Base-by-base conservation (phyloP, 2,329 filamentous ascomycete genomes). In the Cadophora luteo-olivacea region DNA sequence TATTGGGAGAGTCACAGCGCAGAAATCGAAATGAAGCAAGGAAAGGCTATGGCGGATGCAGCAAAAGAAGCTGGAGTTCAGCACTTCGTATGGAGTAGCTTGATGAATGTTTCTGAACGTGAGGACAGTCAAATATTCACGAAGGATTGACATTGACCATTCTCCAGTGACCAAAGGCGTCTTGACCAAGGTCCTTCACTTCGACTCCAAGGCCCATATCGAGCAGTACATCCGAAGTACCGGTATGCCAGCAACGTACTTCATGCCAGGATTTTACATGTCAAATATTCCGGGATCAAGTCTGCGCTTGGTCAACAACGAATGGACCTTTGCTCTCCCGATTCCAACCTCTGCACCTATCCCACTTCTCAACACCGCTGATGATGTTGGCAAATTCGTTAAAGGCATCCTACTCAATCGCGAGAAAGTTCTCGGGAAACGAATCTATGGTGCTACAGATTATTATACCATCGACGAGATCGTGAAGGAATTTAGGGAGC, bases 201-300 rank as follows among this genome's bases (percentile, higher is more conserved):
- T 76, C 64, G 63, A 69, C 33, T 81, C 79, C 60, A 83, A 83
- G 72, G 72, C 77, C 0, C 68, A 72, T 0, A 76, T 82, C 16
- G 82, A 83, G 54, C 75, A 78, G 14, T 79, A 79, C 11, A 77
- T 79, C 48, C 69, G 77, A 36, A 64, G 70, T 12, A 73, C 75
- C n/a, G 81, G 79, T 0, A 76, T 87, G 4, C 81, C 82, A 12
- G 81, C 81, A 58, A 80, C 84, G 0, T 87, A 84, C 74, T 82
- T 84, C 70, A 77, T 82, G 3, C 82, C 84, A 0, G 85, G 80
- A 0, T 80, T 79, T 49, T 87, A 85, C 69, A 86, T 87, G 84
- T 81, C 82, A 70, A 87, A 86, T 66, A 78, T 83, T 32, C 75
- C 73, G 12, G 75, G 73, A 19, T 64, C 66, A 14, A 72, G 66